Base-by-base conservation (phyloP, 1,284 basidiomycete species). In the Gymnopus androsaceus region DNA sequence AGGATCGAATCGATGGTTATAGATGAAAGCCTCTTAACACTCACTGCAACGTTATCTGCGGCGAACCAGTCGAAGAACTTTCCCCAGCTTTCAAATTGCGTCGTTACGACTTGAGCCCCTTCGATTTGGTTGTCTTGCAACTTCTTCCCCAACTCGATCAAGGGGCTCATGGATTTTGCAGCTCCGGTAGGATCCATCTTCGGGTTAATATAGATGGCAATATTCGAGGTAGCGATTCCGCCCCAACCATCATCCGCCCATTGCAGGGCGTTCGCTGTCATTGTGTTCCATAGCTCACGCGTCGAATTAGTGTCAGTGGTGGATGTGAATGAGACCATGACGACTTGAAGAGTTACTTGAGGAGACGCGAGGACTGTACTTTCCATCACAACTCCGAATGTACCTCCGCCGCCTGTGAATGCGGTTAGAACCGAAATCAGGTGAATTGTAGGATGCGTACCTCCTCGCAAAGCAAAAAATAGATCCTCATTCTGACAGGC, bases 391-490 rank as follows among this genome's bases (percentile, higher is more conserved):
- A 68, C 63, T 12, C 64, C 66, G 51, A 68, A 68, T 3, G 66
- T 67, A 19, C 63, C 61, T 15, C 64, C 64, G 38, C 65, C 66
- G 19, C 66, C 66, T 59, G 14, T 12, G 23, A 54, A 37, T 3
- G 12, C 28, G n/a, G 42, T 33, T n/a, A 25, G 33, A n/a, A 41
- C 33, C 17, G 1, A 17, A 15, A 17, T 12, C 19, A 44, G n/a
- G 17, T 44, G 2, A 23, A 37, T 11, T 25, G 12, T 11, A 21
- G 19, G 46, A 19, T 19, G 38, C 57, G 51, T 51, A 67, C 74
- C 77, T 15, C 77, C 77, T 31, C 76, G 72, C 2, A 79, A 65
- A 25, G 77, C 77, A 49, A 71, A 79, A 64, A 76, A 79, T 2
- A 78, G 63, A 63, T 77, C 74, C 54, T 66, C 31, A 54, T 76